Evolutionary conservation across 257 asterid species (phyloP).

Genomic region (Solanum peruvianum): DNA sequence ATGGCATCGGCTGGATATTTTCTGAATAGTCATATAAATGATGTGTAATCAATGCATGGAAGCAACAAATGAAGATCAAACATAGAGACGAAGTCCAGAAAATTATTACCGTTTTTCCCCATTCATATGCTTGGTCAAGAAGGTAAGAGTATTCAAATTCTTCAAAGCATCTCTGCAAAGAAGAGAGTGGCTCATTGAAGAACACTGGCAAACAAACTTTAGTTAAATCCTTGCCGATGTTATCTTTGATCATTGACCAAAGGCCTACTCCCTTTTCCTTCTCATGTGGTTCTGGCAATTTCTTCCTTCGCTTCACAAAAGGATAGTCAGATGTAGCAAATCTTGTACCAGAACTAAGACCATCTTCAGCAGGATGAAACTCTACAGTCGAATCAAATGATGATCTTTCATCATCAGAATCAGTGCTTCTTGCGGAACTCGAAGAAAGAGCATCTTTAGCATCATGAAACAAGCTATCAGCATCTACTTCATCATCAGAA

Average conservation of each 20-base stretch:
- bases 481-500: constrained; percentile 7
- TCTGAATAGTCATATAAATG: not conserved
- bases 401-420: constrained; percentile 1
- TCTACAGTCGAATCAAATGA: not conserved
- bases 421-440: not conserved
- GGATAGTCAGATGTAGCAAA: not conserved
- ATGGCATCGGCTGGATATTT: not conserved
- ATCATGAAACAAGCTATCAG: not conserved
- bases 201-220: constrained; percentile 15
- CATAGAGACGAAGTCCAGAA: not conserved
- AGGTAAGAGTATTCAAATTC: constrained; percentile 14
- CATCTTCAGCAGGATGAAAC: not conserved
- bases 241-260: constrained; percentile 16
- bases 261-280: constrained; percentile 15
- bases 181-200: constrained; percentile 18
- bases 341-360: not conserved
- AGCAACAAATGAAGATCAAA: not conserved
- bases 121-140: constrained; percentile 17
- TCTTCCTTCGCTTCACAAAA: constrained; percentile 8
- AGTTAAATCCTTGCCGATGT: constrained; percentile 13
- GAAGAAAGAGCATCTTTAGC: constrained; percentile 3
- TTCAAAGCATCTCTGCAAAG: constrained; percentile 10
- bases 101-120: constrained; percentile 9
- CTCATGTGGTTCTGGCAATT: constrained; percentile 11
- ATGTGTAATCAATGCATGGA: not conserved